phyloP scores from a whole-genome alignment of 2,329 filamentous ascomycete genomes.

The Cladophialophora chaetospira region DNA sequence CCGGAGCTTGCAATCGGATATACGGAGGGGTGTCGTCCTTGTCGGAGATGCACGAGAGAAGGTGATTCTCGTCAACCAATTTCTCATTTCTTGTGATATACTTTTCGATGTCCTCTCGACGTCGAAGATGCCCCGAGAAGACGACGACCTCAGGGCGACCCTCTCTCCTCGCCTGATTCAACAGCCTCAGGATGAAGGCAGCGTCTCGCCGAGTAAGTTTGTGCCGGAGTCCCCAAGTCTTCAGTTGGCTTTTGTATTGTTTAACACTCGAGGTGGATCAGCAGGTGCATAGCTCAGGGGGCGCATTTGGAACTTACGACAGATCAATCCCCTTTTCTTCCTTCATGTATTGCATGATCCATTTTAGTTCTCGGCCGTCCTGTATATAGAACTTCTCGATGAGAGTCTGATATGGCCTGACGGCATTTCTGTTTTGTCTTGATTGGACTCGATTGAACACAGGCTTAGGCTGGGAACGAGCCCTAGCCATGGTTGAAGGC shows the following conservation, averaged over 20 bases:
- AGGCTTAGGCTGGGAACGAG: conserved; percentile 6
- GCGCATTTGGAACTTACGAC: conserved; percentile 11
- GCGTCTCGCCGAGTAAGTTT: conserved; percentile 21
- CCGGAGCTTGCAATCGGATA: conserved; percentile 14
- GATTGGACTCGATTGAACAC: conserved; percentile 14
- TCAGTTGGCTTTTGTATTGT: conserved; percentile 24
- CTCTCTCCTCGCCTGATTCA: conserved; percentile 14
- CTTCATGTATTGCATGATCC: conserved; percentile 19
- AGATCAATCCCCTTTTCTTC: conserved; percentile 11
- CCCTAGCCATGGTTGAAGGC: conserved; percentile 6
- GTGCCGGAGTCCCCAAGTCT: conserved; percentile 21
- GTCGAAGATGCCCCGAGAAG: conserved; percentile 13
- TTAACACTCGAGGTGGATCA: conserved; percentile 14
- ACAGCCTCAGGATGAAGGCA: conserved; percentile 21
- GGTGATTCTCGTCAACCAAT: conserved; percentile 13
- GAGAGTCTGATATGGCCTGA: conserved; percentile 6
- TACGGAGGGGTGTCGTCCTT: conserved; percentile 17
- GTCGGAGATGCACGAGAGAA: conserved; percentile 19
- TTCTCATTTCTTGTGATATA: conserved; percentile 23
- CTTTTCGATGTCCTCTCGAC: conserved; percentile 19
- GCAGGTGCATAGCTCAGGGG: neutral
- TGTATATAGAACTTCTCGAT: conserved; percentile 19
- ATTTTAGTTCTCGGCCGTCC: conserved; percentile 11
- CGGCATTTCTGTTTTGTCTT: conserved; percentile 8
- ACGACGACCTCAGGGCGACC: conserved; percentile 14